These are phyloP conservation scores for Gynostemma pentaphyllum DNA, from an alignment of 306 rosid genomes.

Conservation along the genomic window DNA sequence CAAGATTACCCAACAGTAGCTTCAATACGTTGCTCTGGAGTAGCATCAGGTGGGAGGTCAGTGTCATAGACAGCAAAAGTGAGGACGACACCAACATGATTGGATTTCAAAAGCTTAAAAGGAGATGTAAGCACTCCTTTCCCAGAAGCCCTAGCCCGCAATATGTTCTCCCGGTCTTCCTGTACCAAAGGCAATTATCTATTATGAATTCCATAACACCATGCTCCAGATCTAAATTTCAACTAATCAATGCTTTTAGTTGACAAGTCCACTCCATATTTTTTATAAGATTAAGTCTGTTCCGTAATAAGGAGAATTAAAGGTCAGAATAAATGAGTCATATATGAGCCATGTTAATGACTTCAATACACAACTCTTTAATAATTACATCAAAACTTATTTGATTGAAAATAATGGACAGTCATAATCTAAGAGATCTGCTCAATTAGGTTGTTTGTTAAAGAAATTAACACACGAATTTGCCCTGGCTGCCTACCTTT, in stretches of 20 bases:
- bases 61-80: constrained; percentile 73
- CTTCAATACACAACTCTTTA: no score
- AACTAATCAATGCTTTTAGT: not conserved
- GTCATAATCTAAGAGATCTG: not conserved
- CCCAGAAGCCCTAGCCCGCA: constrained; percentile 86
- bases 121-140: constrained; percentile 95
- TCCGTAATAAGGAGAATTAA: not conserved
- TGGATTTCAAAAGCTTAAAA: constrained; percentile 85
- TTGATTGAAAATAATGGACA: no score
- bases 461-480: not conserved
- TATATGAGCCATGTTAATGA: no score
- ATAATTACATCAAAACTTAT: no score
- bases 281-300: no score
- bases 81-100: constrained; percentile 85
- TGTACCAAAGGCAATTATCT: constrained; percentile 5
- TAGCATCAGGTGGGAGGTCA: constrained; percentile 62
- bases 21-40: constrained; percentile 52
- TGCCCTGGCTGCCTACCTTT: constrained; percentile 39
- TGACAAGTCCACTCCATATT: not conserved
- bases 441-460: not conserved
- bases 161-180: constrained; percentile 93
- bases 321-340: not conserved
- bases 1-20: constrained; percentile 78
- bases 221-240: no score
- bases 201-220: no score